Evolutionary conservation across 495 filamentous ascomycete species (phyloP), one percentile per base, ranked within the genome.

Genomic region (Xylaria intraflava): DNA sequence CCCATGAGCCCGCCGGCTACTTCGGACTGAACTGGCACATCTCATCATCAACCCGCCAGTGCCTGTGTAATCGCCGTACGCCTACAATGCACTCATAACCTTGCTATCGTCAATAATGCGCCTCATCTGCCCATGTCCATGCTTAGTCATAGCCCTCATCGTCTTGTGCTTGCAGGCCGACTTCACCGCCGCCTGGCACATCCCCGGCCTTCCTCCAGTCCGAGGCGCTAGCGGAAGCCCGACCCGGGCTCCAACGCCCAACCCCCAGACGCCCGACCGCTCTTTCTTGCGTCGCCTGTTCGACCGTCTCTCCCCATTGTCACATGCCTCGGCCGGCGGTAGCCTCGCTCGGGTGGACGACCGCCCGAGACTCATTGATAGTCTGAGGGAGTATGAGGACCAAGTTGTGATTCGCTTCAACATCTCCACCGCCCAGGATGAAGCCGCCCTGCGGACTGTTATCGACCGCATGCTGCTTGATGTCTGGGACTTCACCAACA

Each of bases 361-460:
- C 68, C 49, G 58, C 66, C 56, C 62, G 69, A 60, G 56, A 8
- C 64, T 67, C 43, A 50, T 65, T 11, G 47, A 57, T 12, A 57
- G 41, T 42, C 31, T 65, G 23, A 60, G 27, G 33, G 55, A 82
- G 53, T 96, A 96, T 66, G 83, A 81, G 41, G 79, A 84, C 39
- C 86, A 96, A 65, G 76, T 96, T 14, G 92, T 98, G 12, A 72
- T 96, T 33, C 84, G 93, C 14, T 96, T 96, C 77, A 88, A 87
- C 62, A 69, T 95, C 52, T 83, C 76, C 50, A 81, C 80, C 41
- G 61, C 74, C 10, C 77, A 83, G 23, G 88, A 98, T 59, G 87
- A 88, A 47, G 71, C 72, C 40, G 84, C 85, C 2, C 72, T 98
- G 52, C 80, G 84, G 10, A 77, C 85, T 51, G 93, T 89, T 14